A percentile compares a stretch with the other conserved stretches of the same genome.
Conservation (phyloP, 148 eudicot genomes). For the Vaccinium darrowii region DNA sequence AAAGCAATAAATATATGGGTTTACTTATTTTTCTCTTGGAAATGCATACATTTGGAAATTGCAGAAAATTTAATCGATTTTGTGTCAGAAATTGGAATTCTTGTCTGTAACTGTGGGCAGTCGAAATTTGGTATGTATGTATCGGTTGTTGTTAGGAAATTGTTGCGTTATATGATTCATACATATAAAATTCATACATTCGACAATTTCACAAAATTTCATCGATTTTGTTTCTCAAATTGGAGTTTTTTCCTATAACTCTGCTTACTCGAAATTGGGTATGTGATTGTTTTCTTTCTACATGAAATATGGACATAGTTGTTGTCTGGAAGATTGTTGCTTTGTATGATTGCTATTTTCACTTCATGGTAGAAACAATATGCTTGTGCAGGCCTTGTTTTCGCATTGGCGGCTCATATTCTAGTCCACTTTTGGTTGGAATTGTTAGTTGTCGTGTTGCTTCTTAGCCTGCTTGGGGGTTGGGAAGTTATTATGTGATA, state of each 20-base stretch:
- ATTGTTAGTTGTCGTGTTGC: background rate
- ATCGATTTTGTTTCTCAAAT: background rate
- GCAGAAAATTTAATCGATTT: background rate
- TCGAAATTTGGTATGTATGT: background rate
- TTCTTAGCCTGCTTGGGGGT: background rate
- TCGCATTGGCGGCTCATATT: background rate
- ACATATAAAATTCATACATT: no score
- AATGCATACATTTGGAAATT: background rate
- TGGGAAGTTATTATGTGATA: background rate
- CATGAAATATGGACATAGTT: background rate
- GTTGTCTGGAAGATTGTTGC: background rate
- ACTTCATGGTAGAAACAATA: background rate
- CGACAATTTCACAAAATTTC: background rate
- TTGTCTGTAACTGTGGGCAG: background rate
- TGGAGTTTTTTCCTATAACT: background rate
- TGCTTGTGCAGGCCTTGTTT: background rate
- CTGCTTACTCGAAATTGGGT: background rate
- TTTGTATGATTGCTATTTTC: background rate
- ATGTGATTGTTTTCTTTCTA: background rate
- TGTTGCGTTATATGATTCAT: background rate
- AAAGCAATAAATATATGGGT: background rate
- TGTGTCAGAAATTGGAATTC: background rate
- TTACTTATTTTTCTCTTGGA: background rate
- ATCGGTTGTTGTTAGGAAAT: background rate
- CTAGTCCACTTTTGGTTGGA: background rate